Evolutionary conservation across 495 filamentous ascomycete species (phyloP).

Genomic region (Pyronema domesticum): DNA sequence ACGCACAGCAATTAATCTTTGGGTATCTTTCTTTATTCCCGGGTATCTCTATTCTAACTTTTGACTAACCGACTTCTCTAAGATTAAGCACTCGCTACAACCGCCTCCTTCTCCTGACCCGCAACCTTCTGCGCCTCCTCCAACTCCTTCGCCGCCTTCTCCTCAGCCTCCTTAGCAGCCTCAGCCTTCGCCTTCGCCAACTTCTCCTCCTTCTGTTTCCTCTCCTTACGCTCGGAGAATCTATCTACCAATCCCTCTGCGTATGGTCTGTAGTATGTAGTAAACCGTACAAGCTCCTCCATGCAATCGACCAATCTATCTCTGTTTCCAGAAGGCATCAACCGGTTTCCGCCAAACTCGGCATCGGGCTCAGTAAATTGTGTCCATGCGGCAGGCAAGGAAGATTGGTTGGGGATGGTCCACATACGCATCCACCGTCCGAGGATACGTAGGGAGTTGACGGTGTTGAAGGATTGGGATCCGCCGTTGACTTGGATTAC

Average conservation of each 20-base stretch:
- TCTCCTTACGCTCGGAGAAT: conserved; percentile 41
- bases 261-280: conserved; percentile 45
- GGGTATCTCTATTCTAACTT: no score
- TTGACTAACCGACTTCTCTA: no score
- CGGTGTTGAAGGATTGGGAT: conserved; percentile 54
- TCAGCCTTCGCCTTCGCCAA: background rate
- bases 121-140: background rate
- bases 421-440: conserved; percentile 71
- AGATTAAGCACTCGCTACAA: background rate
- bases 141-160: background rate
- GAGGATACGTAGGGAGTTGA: conserved; percentile 52
- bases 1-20: no score
- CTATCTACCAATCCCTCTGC: conserved; percentile 47
- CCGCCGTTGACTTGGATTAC: conserved; percentile 50
- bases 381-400: conserved; percentile 46
- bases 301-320: conserved; percentile 57
- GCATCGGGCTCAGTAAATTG: conserved; percentile 38
- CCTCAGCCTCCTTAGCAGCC: conserved; percentile 1
- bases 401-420: conserved; percentile 50
- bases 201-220: conserved; percentile 27
- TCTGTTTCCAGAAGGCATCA: conserved; percentile 44
- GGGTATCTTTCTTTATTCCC: no score
- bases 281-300: conserved; percentile 65
- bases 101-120: background rate
- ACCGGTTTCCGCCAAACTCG: conserved; percentile 32